phyloP scores from a whole-genome alignment of 352 stramenopile species.

The Elongisporangium undulatum region DNA sequence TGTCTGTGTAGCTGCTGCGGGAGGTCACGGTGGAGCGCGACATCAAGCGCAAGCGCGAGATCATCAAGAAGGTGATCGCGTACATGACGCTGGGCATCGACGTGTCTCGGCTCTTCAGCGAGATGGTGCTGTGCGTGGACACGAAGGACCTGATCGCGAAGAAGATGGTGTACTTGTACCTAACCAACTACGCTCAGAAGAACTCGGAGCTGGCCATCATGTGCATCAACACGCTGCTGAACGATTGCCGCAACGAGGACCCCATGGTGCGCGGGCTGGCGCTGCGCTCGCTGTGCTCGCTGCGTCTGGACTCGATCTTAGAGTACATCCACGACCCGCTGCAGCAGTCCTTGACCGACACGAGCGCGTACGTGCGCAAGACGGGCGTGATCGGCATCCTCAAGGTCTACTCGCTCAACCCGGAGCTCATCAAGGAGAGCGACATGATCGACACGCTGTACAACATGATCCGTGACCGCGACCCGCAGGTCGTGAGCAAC shows the following conservation, averaged over 20 bases:
- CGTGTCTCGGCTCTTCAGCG: constrained; percentile 98
- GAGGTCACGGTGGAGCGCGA: constrained; percentile 97
- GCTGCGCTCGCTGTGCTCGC: constrained; percentile 94
- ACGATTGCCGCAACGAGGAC: constrained; percentile 98
- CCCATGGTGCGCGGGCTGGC: constrained; percentile 98
- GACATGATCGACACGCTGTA: constrained; percentile 98
- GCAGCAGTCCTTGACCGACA: constrained; percentile 91
- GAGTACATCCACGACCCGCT: constrained; percentile 97
- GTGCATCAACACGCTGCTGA: constrained; percentile 99
- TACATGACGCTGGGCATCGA: constrained; percentile 99
- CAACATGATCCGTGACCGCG: constrained; percentile 98
- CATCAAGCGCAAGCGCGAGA: constrained; percentile 96
- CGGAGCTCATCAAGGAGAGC: constrained; percentile 89
- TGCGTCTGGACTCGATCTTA: constrained; percentile 96
- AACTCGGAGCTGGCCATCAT: constrained; percentile 99
- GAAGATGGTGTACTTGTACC: constrained; percentile 99
- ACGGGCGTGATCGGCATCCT: constrained; percentile 99
- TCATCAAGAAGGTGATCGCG: constrained; percentile 99
- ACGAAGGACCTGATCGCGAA: constrained; percentile 99
- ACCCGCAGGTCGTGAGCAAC: constrained; percentile 97
- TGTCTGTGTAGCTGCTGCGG: constrained; percentile 80
- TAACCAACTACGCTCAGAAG: constrained; percentile 98
- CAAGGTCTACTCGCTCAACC: constrained; percentile 94
- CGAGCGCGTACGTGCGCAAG: constrained; percentile 98
- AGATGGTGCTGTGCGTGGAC: constrained; percentile 98